phyloP scores from a whole-genome alignment of 208 protist species.

The Leptomonas seymouri region DNA sequence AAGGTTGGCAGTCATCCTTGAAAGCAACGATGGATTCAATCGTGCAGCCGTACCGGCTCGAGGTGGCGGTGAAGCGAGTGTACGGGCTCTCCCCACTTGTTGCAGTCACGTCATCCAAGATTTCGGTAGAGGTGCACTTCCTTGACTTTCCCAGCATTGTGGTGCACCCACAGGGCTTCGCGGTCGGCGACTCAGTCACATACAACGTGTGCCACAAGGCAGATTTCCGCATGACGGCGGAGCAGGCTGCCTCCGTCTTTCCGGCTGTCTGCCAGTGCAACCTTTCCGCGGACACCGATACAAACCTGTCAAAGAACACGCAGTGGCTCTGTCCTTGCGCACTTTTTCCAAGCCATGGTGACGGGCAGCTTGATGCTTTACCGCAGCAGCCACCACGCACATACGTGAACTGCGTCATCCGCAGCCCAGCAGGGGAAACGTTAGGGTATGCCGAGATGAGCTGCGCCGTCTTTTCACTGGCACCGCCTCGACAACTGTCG shows the following conservation, averaged over 20 bases:
- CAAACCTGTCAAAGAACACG: background rate
- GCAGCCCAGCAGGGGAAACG: constrained; percentile 34
- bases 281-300: constrained; percentile 19
- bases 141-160: constrained; percentile 72
- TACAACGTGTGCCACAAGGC: constrained; percentile 87
- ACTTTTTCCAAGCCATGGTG: background rate
- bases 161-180: constrained; percentile 47
- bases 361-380: background rate
- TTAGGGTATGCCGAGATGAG: constrained; percentile 85
- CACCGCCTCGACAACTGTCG: background rate
- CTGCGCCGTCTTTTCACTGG: constrained; percentile 53
- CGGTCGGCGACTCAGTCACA: constrained; percentile 34
- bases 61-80: constrained; percentile 74
- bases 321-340: constrained; percentile 24
- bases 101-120: constrained; percentile 6
- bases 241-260: constrained; percentile 37
- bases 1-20: background rate
- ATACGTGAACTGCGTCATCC: constrained; percentile 60
- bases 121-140: constrained; percentile 58
- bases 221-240: constrained; percentile 61
- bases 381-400: constrained; percentile 8
- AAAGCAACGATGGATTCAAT: constrained; percentile 2
- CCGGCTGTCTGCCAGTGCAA: constrained; percentile 65
- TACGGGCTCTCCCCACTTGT: constrained; percentile 42
- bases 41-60: constrained; percentile 55